Evolutionary conservation across 148 eudicot genomes (phyloP).

Genomic region (Rhododendron ovatum): DNA sequence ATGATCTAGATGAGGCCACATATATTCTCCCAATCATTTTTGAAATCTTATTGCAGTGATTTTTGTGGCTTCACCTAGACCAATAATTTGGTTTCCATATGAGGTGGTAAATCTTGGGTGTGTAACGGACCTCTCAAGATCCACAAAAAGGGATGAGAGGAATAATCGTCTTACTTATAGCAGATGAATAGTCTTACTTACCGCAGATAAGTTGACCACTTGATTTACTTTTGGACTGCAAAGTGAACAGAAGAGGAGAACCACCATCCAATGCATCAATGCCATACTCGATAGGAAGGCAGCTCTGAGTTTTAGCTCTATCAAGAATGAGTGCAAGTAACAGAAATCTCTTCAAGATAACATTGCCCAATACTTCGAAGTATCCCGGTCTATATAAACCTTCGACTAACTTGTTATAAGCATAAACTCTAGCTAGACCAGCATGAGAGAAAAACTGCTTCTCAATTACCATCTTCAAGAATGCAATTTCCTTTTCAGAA

Average conservation of each 20-base stretch:
- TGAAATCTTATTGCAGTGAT: background rate
- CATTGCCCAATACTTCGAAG: conserved; percentile 68
- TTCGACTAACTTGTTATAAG: conserved; percentile 88
- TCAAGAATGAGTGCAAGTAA: conserved; percentile 87
- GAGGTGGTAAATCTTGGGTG: background rate
- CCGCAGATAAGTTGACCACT: conserved; percentile 76
- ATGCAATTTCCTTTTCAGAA: conserved; percentile 69
- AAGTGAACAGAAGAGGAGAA: conserved; percentile 80
- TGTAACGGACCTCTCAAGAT: background rate
- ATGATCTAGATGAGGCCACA: background rate
- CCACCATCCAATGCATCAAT: conserved; percentile 98
- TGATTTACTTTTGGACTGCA: conserved; percentile 59
- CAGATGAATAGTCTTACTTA: conserved; percentile 14
- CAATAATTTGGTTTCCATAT: background rate
- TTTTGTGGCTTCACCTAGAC: background rate
- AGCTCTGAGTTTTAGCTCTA: conserved; percentile 68
- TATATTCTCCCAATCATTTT: background rate
- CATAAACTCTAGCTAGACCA: conserved; percentile 68
- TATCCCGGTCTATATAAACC: conserved; percentile 94
- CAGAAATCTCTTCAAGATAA: conserved; percentile 81
- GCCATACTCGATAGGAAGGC: conserved; percentile 82
- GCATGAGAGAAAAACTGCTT: conserved; percentile 79
- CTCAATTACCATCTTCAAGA: conserved; percentile 79
- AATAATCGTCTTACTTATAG: background rate
- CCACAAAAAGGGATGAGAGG: background rate